These are phyloP conservation scores for Antitrichia curtipendula DNA, from an alignment of 225 moss, liverwort and hornwort species.

Conservation along the genomic window DNA sequence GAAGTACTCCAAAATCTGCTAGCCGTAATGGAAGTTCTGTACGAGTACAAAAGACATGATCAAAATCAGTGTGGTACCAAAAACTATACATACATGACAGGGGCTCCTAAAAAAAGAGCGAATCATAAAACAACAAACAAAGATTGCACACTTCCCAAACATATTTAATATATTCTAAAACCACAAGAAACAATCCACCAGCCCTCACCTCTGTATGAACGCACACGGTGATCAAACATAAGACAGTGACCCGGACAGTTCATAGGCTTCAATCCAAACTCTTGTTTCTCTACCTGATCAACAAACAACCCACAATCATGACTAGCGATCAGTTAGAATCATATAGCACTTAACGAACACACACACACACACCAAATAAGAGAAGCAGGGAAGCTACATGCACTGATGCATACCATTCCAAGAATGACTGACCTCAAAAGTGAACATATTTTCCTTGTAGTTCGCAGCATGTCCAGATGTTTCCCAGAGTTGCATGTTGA, in stretches of 20 bases:
- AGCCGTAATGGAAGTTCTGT: slow-evolving; percentile 75
- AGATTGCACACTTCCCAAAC: background rate
- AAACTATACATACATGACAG: background rate
- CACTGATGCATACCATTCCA: background rate
- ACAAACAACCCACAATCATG: background rate
- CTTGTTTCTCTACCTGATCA: slow-evolving; percentile 81
- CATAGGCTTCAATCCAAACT: slow-evolving; percentile 98
- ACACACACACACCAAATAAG: too few species aligned
- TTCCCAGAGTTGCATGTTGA: slow-evolving; percentile 94
- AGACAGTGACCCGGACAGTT: slow-evolving; percentile 98
- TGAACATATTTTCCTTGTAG: slow-evolving; percentile 99
- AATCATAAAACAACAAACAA: background rate
- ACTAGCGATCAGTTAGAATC: background rate
- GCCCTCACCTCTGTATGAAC: slow-evolving; percentile 77
- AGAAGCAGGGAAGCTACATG: background rate
- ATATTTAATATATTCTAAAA: background rate
- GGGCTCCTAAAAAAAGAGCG: background rate
- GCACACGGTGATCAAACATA: slow-evolving; percentile 83
- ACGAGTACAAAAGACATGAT: background rate
- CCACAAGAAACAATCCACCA: background rate
- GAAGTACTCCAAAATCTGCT: slow-evolving; percentile 96
- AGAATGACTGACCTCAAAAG: slow-evolving; percentile 49
- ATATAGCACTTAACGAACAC: background rate
- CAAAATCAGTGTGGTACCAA: background rate
- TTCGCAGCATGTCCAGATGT: slow-evolving; percentile 92